Percentiles rank a stretch among this genome's conserved stretches.
Conservation (phyloP, 768 basidiomycete genomes). For the Hortiboletus campestris region DNA sequence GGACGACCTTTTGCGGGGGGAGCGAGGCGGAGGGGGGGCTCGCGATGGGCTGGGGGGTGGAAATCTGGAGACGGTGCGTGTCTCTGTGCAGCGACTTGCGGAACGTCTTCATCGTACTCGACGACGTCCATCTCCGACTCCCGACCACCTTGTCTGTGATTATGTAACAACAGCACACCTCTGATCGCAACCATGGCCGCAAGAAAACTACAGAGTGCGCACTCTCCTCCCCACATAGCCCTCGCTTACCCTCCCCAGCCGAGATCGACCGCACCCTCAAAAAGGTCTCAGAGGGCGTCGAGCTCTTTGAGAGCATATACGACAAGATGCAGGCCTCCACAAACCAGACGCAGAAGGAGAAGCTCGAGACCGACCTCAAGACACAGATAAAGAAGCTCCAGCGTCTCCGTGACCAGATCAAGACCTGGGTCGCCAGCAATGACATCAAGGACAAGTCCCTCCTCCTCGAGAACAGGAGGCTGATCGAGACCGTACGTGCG, state of each 20-base stretch:
- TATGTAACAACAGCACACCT: slow-evolving; percentile 23
- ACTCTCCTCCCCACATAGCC: not conserved
- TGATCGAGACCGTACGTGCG: slow-evolving; percentile 89
- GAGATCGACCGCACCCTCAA: slow-evolving; percentile 99
- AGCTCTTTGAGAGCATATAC: slow-evolving; percentile 92
- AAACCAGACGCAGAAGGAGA: slow-evolving; percentile 98
- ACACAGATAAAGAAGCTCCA: slow-evolving; percentile 98
- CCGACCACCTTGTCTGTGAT: slow-evolving; percentile 9
- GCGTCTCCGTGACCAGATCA: slow-evolving; percentile 81
- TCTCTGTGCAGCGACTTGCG: slow-evolving; percentile 78
- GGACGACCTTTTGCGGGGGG: slow-evolving; percentile 94
- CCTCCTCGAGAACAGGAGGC: slow-evolving; percentile 87
- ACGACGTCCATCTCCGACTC: too few species aligned
- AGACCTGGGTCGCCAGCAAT: slow-evolving; percentile 94
- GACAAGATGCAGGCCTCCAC: slow-evolving; percentile 97
- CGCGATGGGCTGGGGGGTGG: slow-evolving; percentile 65
- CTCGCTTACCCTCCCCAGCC: slow-evolving; percentile 47
- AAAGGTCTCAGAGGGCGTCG: slow-evolving; percentile 94
- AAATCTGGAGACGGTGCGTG: slow-evolving; percentile 57
- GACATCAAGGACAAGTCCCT: slow-evolving; percentile 98
- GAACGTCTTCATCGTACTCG: slow-evolving; percentile 68
- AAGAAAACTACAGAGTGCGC: slow-evolving; percentile 82
- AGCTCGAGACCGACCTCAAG: slow-evolving; percentile 92
- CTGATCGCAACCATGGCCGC: slow-evolving; percentile 65
- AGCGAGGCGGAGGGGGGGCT: slow-evolving; percentile 60